Conservation (phyloP, 352 stramenopile species). For the Elongisporangium prolatum region DNA sequence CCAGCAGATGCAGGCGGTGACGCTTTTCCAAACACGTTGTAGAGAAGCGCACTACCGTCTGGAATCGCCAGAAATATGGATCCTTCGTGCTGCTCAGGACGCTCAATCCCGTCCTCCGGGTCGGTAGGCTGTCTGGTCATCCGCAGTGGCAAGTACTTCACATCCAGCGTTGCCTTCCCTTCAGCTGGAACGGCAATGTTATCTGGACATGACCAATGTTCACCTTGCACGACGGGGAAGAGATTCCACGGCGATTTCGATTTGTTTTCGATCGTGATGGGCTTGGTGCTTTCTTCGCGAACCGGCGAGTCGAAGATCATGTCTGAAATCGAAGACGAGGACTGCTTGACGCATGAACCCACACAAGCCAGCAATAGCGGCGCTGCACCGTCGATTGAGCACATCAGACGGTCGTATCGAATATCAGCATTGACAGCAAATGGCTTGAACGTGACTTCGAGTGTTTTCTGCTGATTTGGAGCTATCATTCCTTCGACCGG, state of each 20-base stretch:
- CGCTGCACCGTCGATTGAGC: conserved; percentile 52
- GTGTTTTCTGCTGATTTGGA: conserved; percentile 79
- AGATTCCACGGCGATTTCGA: conserved; percentile 83
- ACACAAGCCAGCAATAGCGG: conserved; percentile 72
- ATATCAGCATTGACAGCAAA: conserved; percentile 77
- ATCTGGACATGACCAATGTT: conserved; percentile 83
- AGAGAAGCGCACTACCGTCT: conserved; percentile 85
- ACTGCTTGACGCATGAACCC: conserved; percentile 84
- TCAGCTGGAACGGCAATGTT: conserved; percentile 78
- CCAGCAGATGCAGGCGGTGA: conserved; percentile 36
- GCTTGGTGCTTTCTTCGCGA: conserved; percentile 55
- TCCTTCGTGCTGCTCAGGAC: conserved; percentile 57
- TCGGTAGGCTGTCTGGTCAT: conserved; percentile 63
- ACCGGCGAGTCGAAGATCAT: conserved; percentile 82
- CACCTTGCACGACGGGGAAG: conserved; percentile 78
- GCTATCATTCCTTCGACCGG: conserved; percentile 79
- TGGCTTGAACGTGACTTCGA: conserved; percentile 91
- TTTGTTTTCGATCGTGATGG: conserved; percentile 78
- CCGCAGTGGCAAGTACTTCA: conserved; percentile 78
- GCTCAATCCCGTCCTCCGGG: conserved; percentile 16
- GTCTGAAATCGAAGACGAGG: conserved; percentile 83
- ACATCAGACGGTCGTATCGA: conserved; percentile 75
- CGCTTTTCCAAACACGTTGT: conserved; percentile 81
- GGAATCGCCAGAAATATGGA: conserved; percentile 90
- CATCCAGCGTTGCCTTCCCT: conserved; percentile 46